A percentile compares a stretch with the other conserved stretches of the same genome.
These are phyloP conservation scores for Claviceps monticola DNA, from an alignment of 2,329 filamentous ascomycete species.

Conservation along the genomic window DNA sequence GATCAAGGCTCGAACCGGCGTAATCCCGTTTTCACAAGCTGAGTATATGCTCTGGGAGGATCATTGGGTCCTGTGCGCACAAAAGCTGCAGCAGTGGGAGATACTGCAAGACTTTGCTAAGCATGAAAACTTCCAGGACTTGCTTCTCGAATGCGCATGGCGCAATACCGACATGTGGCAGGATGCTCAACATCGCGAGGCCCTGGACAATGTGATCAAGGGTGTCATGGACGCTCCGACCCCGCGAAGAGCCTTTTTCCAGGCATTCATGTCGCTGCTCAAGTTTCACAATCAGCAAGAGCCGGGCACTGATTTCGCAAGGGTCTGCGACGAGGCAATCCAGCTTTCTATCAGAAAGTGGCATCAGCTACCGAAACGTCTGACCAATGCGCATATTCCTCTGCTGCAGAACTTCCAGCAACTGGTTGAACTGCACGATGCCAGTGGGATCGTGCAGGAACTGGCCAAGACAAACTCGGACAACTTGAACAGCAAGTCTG, in stretches of 20 bases:
- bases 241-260: slow-evolving; percentile 87
- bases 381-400: slow-evolving; percentile 91
- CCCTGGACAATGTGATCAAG: slow-evolving; percentile 86
- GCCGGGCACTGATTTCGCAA: slow-evolving; percentile 62
- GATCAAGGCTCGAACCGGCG: slow-evolving; percentile 89
- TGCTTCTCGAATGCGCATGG: slow-evolving; percentile 92
- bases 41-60: slow-evolving; percentile 99
- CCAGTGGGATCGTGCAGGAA: slow-evolving; percentile 89
- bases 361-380: slow-evolving; percentile 89
- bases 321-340: slow-evolving; percentile 90
- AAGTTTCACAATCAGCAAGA: slow-evolving; percentile 90
- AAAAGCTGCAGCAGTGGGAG: slow-evolving; percentile 98
- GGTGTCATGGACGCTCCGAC: slow-evolving; percentile 96
- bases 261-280: slow-evolving; percentile 91
- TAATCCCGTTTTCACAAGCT: slow-evolving; percentile 88
- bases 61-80: slow-evolving; percentile 93
- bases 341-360: slow-evolving; percentile 96
- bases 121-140: slow-evolving; percentile 95
- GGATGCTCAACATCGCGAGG: slow-evolving; percentile 70
- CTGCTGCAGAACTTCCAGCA: slow-evolving; percentile 97
- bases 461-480: slow-evolving; percentile 67
- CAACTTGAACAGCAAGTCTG: slow-evolving; percentile 88
- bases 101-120: slow-evolving; percentile 95
- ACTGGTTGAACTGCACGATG: slow-evolving; percentile 91
- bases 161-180: slow-evolving; percentile 92